Conservation (phyloP, 495 filamentous ascomycete genomes). For the Chaetomidium leptoderma region DNA sequence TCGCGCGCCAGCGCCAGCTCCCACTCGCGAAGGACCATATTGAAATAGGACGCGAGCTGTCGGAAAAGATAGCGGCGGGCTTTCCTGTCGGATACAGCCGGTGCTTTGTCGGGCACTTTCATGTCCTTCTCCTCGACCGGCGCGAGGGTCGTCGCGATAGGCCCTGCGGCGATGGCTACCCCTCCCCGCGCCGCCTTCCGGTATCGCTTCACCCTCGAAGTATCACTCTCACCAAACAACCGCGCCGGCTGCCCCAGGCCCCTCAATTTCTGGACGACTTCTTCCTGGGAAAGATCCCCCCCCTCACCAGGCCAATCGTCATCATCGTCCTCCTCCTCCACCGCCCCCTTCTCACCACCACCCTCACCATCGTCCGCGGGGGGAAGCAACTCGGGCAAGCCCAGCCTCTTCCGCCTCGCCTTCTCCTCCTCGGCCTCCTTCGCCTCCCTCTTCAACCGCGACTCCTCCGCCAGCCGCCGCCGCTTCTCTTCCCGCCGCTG, state of each 20-base stretch:
- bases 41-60: slow-evolving; percentile 89
- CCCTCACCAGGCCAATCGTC: slow-evolving; percentile 13
- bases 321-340: slow-evolving; percentile 48
- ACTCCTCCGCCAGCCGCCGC: slow-evolving; percentile 74
- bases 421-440: slow-evolving; percentile 57
- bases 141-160: slow-evolving; percentile 64
- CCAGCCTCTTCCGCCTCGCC: slow-evolving; percentile 47
- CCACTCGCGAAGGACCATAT: slow-evolving; percentile 88
- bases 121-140: slow-evolving; percentile 80
- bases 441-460: slow-evolving; percentile 61
- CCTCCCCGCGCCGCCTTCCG: slow-evolving; percentile 43
- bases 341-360: slow-evolving; percentile 24
- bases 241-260: slow-evolving; percentile 64
- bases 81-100: slow-evolving; percentile 48
- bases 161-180: slow-evolving; percentile 41
- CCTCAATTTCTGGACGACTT: slow-evolving; percentile 63
- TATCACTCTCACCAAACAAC: slow-evolving; percentile 82
- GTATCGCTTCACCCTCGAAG: slow-evolving; percentile 64
- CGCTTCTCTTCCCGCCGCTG: slow-evolving; percentile 74
- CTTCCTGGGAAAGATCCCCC: slow-evolving; percentile 64
- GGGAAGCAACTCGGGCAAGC: slow-evolving; percentile 66
- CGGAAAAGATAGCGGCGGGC: slow-evolving; percentile 66
- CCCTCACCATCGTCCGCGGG: slow-evolving; percentile 19
- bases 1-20: slow-evolving; percentile 69
- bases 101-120: slow-evolving; percentile 65